A percentile compares a stretch with the other conserved stretches of the same genome.
Evolutionary conservation across 225 moss, liverwort and hornwort species (phyloP).

Genomic region (Marchantia polymorpha): DNA sequence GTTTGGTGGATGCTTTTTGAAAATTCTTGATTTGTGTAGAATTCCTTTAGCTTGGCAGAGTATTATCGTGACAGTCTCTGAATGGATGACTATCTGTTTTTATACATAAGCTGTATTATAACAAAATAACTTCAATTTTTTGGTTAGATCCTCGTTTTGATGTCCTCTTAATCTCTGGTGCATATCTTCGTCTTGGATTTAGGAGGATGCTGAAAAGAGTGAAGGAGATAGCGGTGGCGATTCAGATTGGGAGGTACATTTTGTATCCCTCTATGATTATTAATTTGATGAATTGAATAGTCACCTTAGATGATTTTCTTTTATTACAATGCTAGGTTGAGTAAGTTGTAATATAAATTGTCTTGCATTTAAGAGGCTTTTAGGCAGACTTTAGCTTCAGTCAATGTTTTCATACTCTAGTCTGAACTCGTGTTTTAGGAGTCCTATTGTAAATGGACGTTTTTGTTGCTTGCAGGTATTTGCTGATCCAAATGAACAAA

Average conservation of each 20-base stretch:
- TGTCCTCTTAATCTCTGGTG: neutral
- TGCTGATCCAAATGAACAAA: conserved; percentile 67
- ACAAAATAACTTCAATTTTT: neutral
- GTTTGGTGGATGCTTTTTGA: neutral
- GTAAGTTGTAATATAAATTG: neutral
- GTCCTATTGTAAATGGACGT: neutral
- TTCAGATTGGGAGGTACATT: conserved; percentile 76
- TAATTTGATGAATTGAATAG: too few species aligned
- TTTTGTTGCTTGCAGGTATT: conserved; percentile 49
- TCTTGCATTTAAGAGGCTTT: neutral
- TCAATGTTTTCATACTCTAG: too few species aligned
- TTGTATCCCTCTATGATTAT: neutral
- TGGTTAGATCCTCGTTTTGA: neutral
- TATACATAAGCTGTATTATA: too few species aligned
- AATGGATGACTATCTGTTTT: neutral
- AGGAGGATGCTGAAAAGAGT: conserved; percentile 64
- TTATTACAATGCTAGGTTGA: too few species aligned
- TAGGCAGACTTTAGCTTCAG: neutral
- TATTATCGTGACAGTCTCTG: neutral
- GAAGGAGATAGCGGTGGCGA: conserved; percentile 56
- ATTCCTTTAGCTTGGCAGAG: neutral
- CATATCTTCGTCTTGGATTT: conserved; percentile 26
- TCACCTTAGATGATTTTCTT: too few species aligned
- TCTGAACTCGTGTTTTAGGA: too few species aligned
- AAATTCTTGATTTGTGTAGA: too few species aligned